Evolutionary conservation across 768 basidiomycete species (phyloP).

Genomic region (Collybiopsis confluens): DNA sequence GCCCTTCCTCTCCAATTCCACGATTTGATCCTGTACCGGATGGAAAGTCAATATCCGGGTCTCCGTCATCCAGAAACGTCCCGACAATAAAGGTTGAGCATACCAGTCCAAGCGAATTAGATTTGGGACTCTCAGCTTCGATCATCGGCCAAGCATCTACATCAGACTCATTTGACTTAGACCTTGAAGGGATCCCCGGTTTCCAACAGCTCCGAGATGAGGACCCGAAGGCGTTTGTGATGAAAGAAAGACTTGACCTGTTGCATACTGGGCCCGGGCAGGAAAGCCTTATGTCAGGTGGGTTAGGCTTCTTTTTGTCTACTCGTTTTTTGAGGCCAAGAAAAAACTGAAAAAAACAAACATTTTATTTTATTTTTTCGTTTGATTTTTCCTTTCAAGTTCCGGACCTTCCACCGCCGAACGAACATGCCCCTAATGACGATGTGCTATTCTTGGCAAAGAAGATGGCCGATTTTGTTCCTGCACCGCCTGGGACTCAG

Average conservation of each 20-base stretch:
- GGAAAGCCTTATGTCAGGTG: constrained; percentile 46
- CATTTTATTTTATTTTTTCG: not conserved
- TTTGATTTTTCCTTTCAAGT: constrained; percentile 32
- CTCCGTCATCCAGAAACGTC: too few species aligned
- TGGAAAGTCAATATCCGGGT: too few species aligned
- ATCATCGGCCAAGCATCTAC: not conserved
- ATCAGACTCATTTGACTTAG: not conserved
- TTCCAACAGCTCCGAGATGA: constrained; percentile 1
- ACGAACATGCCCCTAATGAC: constrained; percentile 31
- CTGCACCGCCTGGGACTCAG: not conserved
- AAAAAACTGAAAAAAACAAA: too few species aligned
- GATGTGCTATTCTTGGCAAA: constrained; percentile 27
- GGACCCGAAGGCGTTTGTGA: constrained; percentile 35
- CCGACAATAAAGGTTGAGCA: too few species aligned
- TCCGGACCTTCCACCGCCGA: constrained; percentile 52
- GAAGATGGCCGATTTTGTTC: not conserved
- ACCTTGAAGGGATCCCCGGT: not conserved
- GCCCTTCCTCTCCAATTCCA: too few species aligned
- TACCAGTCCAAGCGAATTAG: too few species aligned
- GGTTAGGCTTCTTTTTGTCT: too few species aligned
- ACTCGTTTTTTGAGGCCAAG: too few species aligned
- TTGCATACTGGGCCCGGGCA: constrained; percentile 31
- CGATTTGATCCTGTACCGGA: too few species aligned
- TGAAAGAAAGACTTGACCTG: constrained; percentile 55
- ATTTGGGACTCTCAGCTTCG: not conserved